Evolutionary conservation across 192 early-diverging fungal genomes (phyloP).

Genomic region (Paraglomus occultum): DNA sequence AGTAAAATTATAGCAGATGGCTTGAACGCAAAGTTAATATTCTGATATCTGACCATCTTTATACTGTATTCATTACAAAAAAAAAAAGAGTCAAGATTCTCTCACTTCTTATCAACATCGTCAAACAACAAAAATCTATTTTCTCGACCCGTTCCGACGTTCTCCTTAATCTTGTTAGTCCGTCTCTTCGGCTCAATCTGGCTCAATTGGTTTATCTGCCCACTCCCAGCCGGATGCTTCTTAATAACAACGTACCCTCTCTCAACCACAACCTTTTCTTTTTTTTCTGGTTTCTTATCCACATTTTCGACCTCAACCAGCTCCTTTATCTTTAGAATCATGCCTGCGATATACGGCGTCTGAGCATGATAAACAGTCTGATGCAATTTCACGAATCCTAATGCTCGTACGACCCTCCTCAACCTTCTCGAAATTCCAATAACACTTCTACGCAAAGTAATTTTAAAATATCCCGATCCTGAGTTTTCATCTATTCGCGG

Average conservation of each 20-base stretch:
- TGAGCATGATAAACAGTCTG: conserved; percentile 47
- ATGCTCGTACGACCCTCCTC: conserved; percentile 35
- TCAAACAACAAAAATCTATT: too few species aligned
- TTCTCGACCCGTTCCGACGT: too few species aligned
- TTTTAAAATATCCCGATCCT: conserved; percentile 35
- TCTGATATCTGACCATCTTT: too few species aligned
- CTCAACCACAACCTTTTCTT: conserved; percentile 28
- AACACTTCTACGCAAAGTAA: conserved; percentile 46
- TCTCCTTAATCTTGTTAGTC: too few species aligned
- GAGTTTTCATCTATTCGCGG: background rate
- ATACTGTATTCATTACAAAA: too few species aligned
- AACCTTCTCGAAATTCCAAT: conserved; percentile 43
- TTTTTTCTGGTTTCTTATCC: conserved; percentile 33
- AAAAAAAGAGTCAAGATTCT: too few species aligned
- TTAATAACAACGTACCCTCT: conserved; percentile 22
- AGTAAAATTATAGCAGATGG: too few species aligned
- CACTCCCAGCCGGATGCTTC: background rate
- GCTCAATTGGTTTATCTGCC: too few species aligned
- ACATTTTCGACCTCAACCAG: conserved; percentile 46
- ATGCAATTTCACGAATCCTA: conserved; percentile 38
- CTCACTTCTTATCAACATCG: too few species aligned
- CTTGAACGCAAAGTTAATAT: too few species aligned
- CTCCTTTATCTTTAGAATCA: conserved; percentile 54
- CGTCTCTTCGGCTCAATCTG: too few species aligned
- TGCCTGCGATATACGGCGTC: conserved; percentile 44